Evolutionary conservation across 345 rosid genomes (phyloP).

Genomic region (Nephelium lappaceum): DNA sequence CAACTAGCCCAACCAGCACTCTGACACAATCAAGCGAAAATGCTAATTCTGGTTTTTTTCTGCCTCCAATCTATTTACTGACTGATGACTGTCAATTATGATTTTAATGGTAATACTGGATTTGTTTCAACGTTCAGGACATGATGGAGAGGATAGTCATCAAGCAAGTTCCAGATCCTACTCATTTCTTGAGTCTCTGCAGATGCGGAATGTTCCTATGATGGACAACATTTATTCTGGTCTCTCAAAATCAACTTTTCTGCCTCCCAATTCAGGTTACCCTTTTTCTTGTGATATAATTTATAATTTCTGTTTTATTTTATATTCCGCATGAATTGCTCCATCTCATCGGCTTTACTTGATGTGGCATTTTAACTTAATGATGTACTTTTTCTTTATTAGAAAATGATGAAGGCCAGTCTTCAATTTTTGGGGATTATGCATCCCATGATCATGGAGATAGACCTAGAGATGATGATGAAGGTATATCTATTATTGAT

Average conservation of each 20-base stretch:
- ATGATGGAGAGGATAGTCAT: conserved; percentile 68
- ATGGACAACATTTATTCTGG: conserved; percentile 34
- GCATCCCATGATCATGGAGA: conserved; percentile 39
- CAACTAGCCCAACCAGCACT: conserved; percentile 79
- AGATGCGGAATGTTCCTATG: conserved; percentile 39
- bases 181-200: conserved; percentile 38
- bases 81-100: background rate
- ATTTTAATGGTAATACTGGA: background rate
- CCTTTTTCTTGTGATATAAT: background rate
- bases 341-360: background rate
- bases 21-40: conserved; percentile 78
- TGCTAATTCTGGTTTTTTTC: conserved; percentile 75
- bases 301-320: background rate
- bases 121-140: conserved; percentile 24
- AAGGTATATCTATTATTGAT: conserved; percentile 29
- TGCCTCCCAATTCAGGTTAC: conserved; percentile 39
- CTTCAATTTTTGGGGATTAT: conserved; percentile 38
- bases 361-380: conserved; percentile 22
- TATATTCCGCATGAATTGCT: background rate
- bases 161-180: conserved; percentile 49
- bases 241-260: conserved; percentile 27
- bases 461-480: conserved; percentile 33
- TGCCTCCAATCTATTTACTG: conserved; percentile 10
- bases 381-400: conserved; percentile 23
- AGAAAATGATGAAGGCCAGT: conserved; percentile 42